Base-by-base conservation (phyloP, 805 yeast species). In the Pichia gijzeniarum region DNA sequence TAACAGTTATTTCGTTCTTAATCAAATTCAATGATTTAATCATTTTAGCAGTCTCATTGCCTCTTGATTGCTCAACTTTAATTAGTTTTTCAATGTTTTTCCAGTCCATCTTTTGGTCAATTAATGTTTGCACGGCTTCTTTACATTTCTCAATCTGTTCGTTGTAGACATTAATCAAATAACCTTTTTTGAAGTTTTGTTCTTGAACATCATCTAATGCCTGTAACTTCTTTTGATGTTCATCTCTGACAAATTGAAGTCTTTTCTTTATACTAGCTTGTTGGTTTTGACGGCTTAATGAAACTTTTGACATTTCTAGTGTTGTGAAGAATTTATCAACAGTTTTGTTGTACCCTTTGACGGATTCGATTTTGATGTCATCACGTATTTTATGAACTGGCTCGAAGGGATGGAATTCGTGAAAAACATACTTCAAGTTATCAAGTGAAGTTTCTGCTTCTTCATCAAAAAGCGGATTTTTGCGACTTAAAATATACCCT, bases 21-120 rank as follows among this genome's bases (percentile, higher is more conserved):
- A 73, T 70, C 56, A 91, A 69, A 46, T 86, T 79, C 59, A 91
- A 69, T 0, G 95, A 93, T 39, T 72, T 69, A 44, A 90, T 83
- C 47, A 70, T 55, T 32, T 68, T 64, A 0, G 96, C 96, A 45
- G 80, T 68, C 5, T 67, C 62, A 54, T 82, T 85, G 1, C 82
- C 81, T 53, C 81, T 75, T 1, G 68, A 63, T 54, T 86, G 81
- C 57, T 91, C 95, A 41, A 79, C 71, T 40, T 73, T 67, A 42
- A 91, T 80, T 47, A 84, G 64, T 50, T 80, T 79, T 59, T 85
- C 96, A 50, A 90, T 90, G 49, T 87, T 83, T 36, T 77, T 76
- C 99, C 99, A 91, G 60, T 91, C 97, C 87, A 88, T 86, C 51
- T 86, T 90, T 58, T 86, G 93, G 45, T 82, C 80, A 4, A 89